Percentiles rank a stretch among this genome's conserved stretches.
Conservation (phyloP, 1,139 yeast species). For the Debaryomycetaceae sp. region DNA sequence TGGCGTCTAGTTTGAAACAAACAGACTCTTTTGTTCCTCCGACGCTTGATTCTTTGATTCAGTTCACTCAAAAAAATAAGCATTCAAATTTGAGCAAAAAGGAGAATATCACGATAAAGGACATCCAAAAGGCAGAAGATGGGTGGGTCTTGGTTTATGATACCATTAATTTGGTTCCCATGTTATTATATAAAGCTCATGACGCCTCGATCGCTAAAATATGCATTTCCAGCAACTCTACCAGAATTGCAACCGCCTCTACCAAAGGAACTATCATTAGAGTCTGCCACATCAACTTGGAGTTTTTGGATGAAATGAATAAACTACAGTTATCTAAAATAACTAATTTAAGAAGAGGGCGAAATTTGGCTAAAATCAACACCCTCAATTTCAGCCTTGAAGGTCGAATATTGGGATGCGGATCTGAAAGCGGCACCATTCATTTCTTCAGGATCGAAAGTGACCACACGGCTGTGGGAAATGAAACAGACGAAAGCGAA, state of each 20-base stretch:
- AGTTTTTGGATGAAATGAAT: conserved; percentile 10
- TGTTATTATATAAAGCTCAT: conserved; percentile 60
- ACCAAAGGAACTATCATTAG: conserved; percentile 70
- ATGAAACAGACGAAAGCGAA: conserved; percentile 10
- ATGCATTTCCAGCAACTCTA: conserved; percentile 49
- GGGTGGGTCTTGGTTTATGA: conserved; percentile 59
- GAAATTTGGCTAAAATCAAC: conserved; percentile 55
- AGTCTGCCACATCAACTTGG: conserved; percentile 29
- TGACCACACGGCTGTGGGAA: conserved; percentile 10
- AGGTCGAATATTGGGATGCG: conserved; percentile 55
- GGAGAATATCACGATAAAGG: conserved; percentile 20
- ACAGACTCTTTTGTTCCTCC: conserved; percentile 15
- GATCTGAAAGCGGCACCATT: conserved; percentile 65
- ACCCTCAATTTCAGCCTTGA: conserved; percentile 53
- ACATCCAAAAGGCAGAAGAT: conserved; percentile 21
- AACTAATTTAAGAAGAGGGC: conserved; percentile 66
- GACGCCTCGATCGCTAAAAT: conserved; percentile 48
- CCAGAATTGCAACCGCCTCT: conserved; percentile 64
- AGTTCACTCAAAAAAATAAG: conserved; percentile 19
- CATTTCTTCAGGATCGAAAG: conserved; percentile 52
- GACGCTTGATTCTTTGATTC: conserved; percentile 13
- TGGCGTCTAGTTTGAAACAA: conserved; percentile 11
- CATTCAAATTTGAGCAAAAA: conserved; percentile 5
- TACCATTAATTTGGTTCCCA: conserved; percentile 52
- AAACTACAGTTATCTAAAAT: conserved; percentile 25